These are phyloP conservation scores for Micractinium sp. DNA, from an alignment of 139 green algal species.

Conservation along the genomic window DNA sequence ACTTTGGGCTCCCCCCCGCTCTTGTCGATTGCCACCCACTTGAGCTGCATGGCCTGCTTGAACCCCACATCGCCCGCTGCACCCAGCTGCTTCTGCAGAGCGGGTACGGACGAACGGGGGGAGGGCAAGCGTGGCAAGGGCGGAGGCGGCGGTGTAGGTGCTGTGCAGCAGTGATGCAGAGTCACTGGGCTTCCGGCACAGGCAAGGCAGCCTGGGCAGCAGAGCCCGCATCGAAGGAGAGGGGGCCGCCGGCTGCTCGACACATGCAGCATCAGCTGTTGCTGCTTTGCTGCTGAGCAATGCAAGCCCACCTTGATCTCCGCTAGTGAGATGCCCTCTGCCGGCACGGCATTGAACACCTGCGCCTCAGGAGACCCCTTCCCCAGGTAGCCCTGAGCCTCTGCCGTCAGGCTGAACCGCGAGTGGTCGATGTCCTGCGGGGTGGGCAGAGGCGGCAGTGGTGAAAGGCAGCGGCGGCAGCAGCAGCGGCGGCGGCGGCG, in stretches of 20 bases:
- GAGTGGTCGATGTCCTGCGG: conserved; percentile 81
- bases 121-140: neutral
- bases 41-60: conserved; percentile 92
- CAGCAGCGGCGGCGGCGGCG: neutral
- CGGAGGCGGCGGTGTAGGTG: neutral
- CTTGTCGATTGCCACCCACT: conserved; percentile 83
- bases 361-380: conserved; percentile 86
- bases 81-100: conserved; percentile 55
- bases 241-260: no score
- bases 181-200: neutral
- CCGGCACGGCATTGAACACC: conserved; percentile 78
- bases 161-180: neutral
- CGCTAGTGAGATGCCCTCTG: conserved; percentile 76
- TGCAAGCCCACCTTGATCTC: conserved; percentile 72
- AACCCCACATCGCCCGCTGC: conserved; percentile 83
- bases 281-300: neutral
- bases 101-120: neutral
- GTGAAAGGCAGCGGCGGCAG: neutral
- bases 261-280: no score
- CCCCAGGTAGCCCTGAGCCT: conserved; percentile 74
- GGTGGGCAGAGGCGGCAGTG: neutral
- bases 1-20: conserved; percentile 38
- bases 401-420: conserved; percentile 77
- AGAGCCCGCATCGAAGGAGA: no score
- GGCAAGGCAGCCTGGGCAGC: neutral